phyloP scores from a whole-genome alignment of 352 stramenopile species.

The Pythium folliculosum region DNA sequence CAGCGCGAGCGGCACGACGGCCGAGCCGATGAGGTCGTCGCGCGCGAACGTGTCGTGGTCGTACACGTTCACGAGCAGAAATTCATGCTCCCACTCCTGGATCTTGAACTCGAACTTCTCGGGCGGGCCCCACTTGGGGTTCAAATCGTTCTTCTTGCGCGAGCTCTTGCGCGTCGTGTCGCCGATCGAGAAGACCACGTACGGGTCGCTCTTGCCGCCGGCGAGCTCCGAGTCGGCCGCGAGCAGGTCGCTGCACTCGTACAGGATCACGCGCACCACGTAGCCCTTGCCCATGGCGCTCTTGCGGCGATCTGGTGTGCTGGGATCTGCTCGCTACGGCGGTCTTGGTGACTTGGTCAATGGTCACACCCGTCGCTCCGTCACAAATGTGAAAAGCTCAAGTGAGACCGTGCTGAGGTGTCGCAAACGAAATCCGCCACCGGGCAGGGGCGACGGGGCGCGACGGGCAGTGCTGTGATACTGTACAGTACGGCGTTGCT shows the following conservation, averaged over 20 bases:
- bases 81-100: constrained; percentile 60
- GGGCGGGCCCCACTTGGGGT: constrained; percentile 66
- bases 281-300: constrained; percentile 32
- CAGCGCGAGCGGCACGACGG: constrained; percentile 62
- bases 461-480: too few relatives aligned
- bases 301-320: background rate
- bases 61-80: constrained; percentile 67
- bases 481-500: too few relatives aligned
- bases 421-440: background rate
- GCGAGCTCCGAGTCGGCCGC: constrained; percentile 49
- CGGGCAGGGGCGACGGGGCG: too few relatives aligned
- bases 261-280: constrained; percentile 58
- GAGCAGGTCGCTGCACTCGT: constrained; percentile 61
- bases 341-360: too few relatives aligned
- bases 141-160: constrained; percentile 60
- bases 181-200: constrained; percentile 66
- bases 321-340: too few relatives aligned
- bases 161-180: constrained; percentile 62
- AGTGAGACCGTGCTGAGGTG: background rate
- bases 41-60: constrained; percentile 69
- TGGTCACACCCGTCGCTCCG: too few relatives aligned
- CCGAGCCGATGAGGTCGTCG: constrained; percentile 76
- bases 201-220: constrained; percentile 75
- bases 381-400: background rate
- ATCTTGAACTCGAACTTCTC: constrained; percentile 79